Percentiles rank a stretch among this genome's conserved stretches.
Conservation (phyloP, 805 yeast species). For the Hemisphaericaspora nanyangensis region DNA sequence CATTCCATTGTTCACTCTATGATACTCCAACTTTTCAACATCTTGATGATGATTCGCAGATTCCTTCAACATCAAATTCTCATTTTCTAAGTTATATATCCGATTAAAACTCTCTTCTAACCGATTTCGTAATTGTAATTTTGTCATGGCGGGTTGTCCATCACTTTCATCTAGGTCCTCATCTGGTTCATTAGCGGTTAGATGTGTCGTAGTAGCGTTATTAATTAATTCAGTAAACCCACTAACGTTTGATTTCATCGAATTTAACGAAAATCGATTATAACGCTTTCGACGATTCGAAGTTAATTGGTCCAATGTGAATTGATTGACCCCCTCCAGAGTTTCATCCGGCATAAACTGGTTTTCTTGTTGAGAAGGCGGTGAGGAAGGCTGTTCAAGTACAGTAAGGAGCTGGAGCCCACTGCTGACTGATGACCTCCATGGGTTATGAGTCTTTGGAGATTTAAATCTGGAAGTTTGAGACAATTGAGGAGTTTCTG, state of each 20-base stretch:
- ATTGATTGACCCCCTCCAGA: background rate
- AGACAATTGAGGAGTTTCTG: background rate
- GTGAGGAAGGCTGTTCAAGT: conserved; percentile 22
- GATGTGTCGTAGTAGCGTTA: conserved; percentile 47
- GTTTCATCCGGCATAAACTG: background rate
- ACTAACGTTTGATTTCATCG: conserved; percentile 43
- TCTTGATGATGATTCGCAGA: background rate
- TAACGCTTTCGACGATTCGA: conserved; percentile 8
- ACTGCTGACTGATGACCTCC: conserved; percentile 27
- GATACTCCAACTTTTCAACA: background rate
- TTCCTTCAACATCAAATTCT: conserved; percentile 19
- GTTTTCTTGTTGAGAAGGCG: background rate
- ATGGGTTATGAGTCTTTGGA: conserved; percentile 21
- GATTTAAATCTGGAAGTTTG: background rate
- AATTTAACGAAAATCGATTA: conserved; percentile 55
- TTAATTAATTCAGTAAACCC: conserved; percentile 45
- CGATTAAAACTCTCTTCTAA: conserved; percentile 38
- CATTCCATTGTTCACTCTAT: background rate
- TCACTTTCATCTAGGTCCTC: conserved; percentile 12
- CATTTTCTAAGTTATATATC: conserved; percentile 30
- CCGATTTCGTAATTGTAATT: conserved; percentile 29
- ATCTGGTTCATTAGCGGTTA: conserved; percentile 29
- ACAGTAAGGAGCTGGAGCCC: conserved; percentile 40
- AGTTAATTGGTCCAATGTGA: background rate
- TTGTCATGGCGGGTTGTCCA: conserved; percentile 9